Base-by-base conservation (phyloP, 1,284 basidiomycete species). In the Austropuccinia psidii region DNA sequence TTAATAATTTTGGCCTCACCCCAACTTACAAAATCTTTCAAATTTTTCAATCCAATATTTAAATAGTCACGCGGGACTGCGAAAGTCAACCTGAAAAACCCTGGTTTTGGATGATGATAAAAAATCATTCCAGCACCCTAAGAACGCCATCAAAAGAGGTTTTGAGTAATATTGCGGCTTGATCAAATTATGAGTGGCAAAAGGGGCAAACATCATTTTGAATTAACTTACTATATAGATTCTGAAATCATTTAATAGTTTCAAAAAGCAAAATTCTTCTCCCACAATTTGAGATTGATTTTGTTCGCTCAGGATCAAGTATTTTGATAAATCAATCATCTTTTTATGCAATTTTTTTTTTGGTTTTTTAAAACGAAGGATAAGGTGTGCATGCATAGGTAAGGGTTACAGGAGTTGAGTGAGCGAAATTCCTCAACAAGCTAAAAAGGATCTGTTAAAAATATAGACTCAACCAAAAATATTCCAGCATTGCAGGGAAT, bases 71-170 rank as follows among this genome's bases (percentile, higher is more conserved):
- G 24, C 43, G 67, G 54, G 54, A 55, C 54, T 21, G 54, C 47
- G 19, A 69, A 45, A 4, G 67, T 69, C 4, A 69, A 58, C 15
- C 67, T 54, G 24, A 69, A 69, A n/a, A 69, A 69, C 11, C 67
- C 67, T 8, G 67, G 67, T 13, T 43, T 47, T n/a, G 67, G 67
- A 58, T 69, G 47, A 58, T 69, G 35, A 35, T 58, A 69, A 19
- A 33, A 57, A 9, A 55, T 31, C 24, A 45, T 69, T 41, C 52
- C 24, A 21, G 67, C n/a, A 54, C 54, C 52, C 54, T 57, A 31
- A 21, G 9, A 55, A 55, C 4, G 0, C 8, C 21, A 19, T 24
- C 27, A 24, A 4, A 55, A 21, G 27, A 8, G 33, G 5, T 17
- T 57, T 35, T 57, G 13, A 57, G 54, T 2, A n/a, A n/a, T n/a